Conservation (phyloP, 306 rosid genomes). For the Clitoria ternatea region DNA sequence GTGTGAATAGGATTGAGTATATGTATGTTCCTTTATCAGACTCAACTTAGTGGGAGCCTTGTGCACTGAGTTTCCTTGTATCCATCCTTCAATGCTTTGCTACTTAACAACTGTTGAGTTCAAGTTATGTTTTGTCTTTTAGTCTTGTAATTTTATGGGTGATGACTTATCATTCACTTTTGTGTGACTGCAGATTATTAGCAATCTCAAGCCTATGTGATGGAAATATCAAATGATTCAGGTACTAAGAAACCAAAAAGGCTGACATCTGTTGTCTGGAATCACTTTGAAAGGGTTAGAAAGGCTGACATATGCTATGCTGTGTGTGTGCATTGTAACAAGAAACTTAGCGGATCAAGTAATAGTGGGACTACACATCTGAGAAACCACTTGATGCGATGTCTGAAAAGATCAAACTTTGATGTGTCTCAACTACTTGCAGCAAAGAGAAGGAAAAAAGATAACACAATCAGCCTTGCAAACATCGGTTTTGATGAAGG, state of each 20-base stretch:
- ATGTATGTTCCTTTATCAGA: neutral
- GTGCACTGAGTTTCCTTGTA: neutral
- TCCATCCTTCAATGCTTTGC: neutral
- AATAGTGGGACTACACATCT: conserved; percentile 97
- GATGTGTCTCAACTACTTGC: conserved; percentile 95
- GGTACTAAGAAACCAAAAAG: conserved; percentile 82
- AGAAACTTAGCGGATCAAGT: conserved; percentile 98
- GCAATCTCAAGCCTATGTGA: conserved; percentile 40
- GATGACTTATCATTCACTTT: neutral
- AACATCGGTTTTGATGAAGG: conserved; percentile 67
- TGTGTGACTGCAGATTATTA: conserved; percentile 34
- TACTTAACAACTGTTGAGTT: neutral
- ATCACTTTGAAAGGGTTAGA: conserved; percentile 92
- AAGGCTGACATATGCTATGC: conserved; percentile 90
- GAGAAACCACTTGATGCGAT: conserved; percentile 93
- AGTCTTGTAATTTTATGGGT: neutral
- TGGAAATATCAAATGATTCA: conserved; percentile 71
- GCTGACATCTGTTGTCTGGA: conserved; percentile 95
- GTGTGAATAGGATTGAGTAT: neutral
- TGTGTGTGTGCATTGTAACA: conserved; percentile 88
- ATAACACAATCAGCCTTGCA: conserved; percentile 51
- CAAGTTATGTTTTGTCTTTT: neutral
- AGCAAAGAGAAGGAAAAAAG: conserved; percentile 88
- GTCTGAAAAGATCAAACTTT: conserved; percentile 80
- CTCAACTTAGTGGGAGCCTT: neutral